phyloP scores from a whole-genome alignment of 1,284 basidiomycete species.

The Leccinum cinnamomeum region DNA sequence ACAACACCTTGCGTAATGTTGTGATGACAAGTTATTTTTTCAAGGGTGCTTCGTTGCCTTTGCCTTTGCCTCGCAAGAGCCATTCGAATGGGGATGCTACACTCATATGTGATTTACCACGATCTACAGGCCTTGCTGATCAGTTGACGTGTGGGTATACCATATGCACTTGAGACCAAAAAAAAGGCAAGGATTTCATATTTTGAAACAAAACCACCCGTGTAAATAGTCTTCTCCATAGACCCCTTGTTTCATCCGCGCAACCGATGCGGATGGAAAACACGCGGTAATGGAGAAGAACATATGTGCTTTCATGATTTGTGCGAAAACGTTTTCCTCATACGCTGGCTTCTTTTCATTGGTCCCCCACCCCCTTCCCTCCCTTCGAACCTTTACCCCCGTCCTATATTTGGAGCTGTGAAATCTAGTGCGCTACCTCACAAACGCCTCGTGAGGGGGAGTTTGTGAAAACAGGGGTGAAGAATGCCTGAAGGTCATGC shows the following conservation, averaged over 20 bases:
- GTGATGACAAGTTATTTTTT: neutral
- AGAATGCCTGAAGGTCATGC: neutral
- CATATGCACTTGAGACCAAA: too few species aligned
- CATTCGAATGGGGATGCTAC: neutral
- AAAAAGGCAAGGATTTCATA: conserved; percentile 21
- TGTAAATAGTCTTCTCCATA: neutral
- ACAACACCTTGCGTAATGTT: neutral
- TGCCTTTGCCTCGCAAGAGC: neutral
- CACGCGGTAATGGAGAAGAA: conserved; percentile 3
- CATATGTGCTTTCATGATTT: neutral
- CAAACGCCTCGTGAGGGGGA: conserved; percentile 24
- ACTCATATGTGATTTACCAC: neutral
- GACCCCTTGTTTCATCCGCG: conserved; percentile 24
- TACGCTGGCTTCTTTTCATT: neutral
- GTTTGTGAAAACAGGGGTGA: conserved; percentile 6
- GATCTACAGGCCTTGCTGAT: conserved; percentile 20
- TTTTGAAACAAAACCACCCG: conserved; percentile 13
- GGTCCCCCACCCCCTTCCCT: neutral
- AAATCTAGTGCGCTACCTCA: conserved; percentile 15
- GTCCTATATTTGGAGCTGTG: neutral
- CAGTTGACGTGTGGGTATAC: conserved; percentile 4
- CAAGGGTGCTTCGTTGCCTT: neutral
- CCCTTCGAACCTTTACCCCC: neutral
- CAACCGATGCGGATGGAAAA: conserved; percentile 17
- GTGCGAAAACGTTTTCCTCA: neutral